A percentile compares a stretch with the other conserved stretches of the same genome.
These are phyloP conservation scores for Blepharisma japonicum DNA, from an alignment of 73 alveolate species.

Conservation along the genomic window DNA sequence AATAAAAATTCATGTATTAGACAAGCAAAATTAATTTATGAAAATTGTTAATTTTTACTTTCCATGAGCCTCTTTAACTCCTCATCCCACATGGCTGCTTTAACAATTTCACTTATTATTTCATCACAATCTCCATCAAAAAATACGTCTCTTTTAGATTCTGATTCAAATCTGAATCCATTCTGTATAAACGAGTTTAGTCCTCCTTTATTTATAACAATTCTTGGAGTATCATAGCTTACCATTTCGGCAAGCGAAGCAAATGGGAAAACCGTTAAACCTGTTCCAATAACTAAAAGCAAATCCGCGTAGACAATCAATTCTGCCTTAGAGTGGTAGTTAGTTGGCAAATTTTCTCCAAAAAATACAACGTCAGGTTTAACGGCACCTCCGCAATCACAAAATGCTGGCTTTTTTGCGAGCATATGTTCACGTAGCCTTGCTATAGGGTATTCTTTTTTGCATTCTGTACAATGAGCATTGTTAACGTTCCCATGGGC, in stretches of 20 bases:
- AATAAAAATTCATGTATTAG: too few species aligned
- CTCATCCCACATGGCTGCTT: too few species aligned
- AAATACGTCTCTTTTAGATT: background rate
- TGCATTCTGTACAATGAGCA: conserved; percentile 42
- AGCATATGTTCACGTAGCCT: conserved; percentile 21
- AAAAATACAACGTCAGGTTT: conserved; percentile 53
- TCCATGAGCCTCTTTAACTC: too few species aligned
- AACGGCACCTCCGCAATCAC: conserved; percentile 41
- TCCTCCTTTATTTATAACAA: conserved; percentile 39
- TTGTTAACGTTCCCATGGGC: conserved; percentile 70
- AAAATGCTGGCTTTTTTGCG: conserved; percentile 29
- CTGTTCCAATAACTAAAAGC: conserved; percentile 45
- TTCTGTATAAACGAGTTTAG: background rate
- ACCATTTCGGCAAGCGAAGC: conserved; percentile 30
- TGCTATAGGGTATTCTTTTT: conserved; percentile 19
- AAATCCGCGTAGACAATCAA: conserved; percentile 32
- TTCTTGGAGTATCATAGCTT: conserved; percentile 36
- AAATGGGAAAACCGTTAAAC: conserved; percentile 45
- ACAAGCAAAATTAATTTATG: too few species aligned
- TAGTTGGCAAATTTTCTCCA: conserved; percentile 43
- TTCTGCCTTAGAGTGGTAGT: background rate
- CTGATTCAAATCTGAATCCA: background rate
- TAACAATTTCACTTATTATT: background rate
- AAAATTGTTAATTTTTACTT: too few species aligned
- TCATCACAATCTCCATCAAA: conserved; percentile 3